A percentile compares a stretch with the other conserved stretches of the same genome.
Conservation (phyloP, 495 filamentous ascomycete species). For the Lasiosphaeria hispida region DNA sequence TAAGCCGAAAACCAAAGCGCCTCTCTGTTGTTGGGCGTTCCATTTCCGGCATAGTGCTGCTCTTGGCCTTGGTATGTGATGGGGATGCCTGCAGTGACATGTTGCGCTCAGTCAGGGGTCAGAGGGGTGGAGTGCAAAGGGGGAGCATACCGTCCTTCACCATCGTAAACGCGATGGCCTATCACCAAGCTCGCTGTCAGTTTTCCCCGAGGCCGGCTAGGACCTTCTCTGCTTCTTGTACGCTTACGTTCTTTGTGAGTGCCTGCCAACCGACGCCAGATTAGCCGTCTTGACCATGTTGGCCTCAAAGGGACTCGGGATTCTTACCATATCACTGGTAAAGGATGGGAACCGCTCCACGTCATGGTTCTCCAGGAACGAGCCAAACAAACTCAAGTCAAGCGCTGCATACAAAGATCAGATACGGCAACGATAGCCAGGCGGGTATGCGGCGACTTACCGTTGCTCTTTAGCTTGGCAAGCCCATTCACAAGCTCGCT, state of each 20-base stretch:
- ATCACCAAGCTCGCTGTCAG: constrained; percentile 21
- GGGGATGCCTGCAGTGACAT: constrained; percentile 33
- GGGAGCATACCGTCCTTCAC: constrained; percentile 52
- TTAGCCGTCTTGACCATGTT: too few relatives aligned
- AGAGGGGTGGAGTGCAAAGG: constrained; percentile 26
- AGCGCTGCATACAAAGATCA: constrained; percentile 35
- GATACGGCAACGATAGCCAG: not conserved
- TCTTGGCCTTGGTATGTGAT: constrained; percentile 62
- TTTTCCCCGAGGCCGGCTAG: too few relatives aligned
- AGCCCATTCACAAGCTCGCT: constrained; percentile 58
- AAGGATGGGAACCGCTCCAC: constrained; percentile 61
- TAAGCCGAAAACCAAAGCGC: constrained; percentile 71
- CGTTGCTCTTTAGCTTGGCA: constrained; percentile 47
- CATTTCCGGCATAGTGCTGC: constrained; percentile 60
- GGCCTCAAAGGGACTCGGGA: not conserved
- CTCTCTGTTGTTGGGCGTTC: constrained; percentile 66
- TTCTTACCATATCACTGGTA: constrained; percentile 47
- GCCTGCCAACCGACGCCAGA: constrained; percentile 7
- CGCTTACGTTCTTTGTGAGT: constrained; percentile 26
- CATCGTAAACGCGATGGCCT: constrained; percentile 69
- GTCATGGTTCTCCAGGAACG: constrained; percentile 82
- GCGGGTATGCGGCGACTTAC: not conserved
- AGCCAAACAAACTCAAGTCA: constrained; percentile 65
- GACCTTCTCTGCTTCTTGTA: too few relatives aligned
- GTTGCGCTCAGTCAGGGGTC: constrained; percentile 48